These are phyloP conservation scores for Mortierella claussenii DNA, from an alignment of 192 early-diverging fungal genomes.

Conservation along the genomic window DNA sequence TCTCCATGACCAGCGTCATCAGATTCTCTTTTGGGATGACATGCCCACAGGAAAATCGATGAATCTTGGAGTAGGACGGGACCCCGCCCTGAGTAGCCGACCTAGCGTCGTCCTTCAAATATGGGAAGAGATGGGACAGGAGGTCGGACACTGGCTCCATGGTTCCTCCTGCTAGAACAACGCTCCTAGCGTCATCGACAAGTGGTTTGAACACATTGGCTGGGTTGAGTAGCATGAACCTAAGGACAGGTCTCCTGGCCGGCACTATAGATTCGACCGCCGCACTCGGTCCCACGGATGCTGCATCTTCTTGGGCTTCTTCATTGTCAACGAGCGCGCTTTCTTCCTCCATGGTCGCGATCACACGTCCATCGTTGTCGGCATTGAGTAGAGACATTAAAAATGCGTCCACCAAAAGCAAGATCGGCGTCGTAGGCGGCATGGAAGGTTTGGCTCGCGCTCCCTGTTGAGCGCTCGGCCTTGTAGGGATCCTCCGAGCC, in stretches of 20 bases:
- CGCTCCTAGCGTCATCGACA: slow-evolving; percentile 80
- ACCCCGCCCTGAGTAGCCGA: background rate
- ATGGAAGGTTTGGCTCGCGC: background rate
- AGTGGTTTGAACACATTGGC: slow-evolving; percentile 81
- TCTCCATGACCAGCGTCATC: slow-evolving; percentile 68
- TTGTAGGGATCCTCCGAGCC: background rate
- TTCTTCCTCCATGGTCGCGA: slow-evolving; percentile 51
- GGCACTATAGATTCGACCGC: slow-evolving; percentile 2
- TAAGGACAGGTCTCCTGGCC: slow-evolving; percentile 54
- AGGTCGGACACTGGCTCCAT: slow-evolving; percentile 81
- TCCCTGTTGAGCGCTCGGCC: slow-evolving; percentile 2
- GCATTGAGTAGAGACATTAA: slow-evolving; percentile 66
- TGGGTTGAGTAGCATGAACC: slow-evolving; percentile 91
- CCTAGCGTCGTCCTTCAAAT: slow-evolving; percentile 21
- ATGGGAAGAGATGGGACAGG: slow-evolving; percentile 45
- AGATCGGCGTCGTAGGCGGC: slow-evolving; percentile 52
- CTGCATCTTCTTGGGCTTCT: background rate
- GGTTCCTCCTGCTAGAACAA: slow-evolving; percentile 93
- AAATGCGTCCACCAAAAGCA: slow-evolving; percentile 64
- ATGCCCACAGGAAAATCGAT: slow-evolving; percentile 85
- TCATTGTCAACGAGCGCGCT: background rate
- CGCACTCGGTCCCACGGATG: background rate
- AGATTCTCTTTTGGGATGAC: slow-evolving; percentile 85
- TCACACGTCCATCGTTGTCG: slow-evolving; percentile 78
- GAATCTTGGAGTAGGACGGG: slow-evolving; percentile 54